These are phyloP conservation scores for Aspergillus fischeri DNA, from an alignment of 2,329 filamentous ascomycete genomes.

Conservation along the genomic window DNA sequence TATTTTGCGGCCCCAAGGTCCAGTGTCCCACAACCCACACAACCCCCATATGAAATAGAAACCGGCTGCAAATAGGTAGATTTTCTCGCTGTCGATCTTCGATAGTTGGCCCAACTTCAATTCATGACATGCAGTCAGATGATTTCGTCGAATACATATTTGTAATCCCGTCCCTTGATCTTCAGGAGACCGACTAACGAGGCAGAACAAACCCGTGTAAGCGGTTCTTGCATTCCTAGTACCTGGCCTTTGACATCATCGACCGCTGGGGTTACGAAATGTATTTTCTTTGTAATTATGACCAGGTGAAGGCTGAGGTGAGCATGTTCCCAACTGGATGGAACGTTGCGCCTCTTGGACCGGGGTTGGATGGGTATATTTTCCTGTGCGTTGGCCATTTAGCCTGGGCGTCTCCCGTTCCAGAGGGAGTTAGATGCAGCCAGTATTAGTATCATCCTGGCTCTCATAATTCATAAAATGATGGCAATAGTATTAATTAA, in stretches of 20 bases:
- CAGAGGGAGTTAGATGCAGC: background rate
- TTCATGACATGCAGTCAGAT: background rate
- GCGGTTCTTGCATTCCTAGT: background rate
- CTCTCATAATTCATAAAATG: background rate
- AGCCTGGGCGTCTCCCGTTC: background rate
- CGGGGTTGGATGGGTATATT: constrained; percentile 5
- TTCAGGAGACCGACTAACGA: constrained; percentile 21
- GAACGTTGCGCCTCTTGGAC: constrained; percentile 24
- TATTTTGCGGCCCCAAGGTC: background rate
- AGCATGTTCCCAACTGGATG: constrained; percentile 22
- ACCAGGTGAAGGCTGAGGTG: background rate
- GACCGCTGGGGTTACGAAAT: background rate
- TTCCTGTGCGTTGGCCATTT: background rate
- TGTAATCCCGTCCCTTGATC: constrained; percentile 13
- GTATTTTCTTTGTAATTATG: constrained; percentile 3
- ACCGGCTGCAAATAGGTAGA: background rate
- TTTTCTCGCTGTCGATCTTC: background rate
- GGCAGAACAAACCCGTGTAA: background rate
- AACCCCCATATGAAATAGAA: background rate
- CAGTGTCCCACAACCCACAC: background rate
- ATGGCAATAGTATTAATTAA: background rate
- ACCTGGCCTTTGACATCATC: background rate
- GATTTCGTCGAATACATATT: background rate
- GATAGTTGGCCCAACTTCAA: background rate
- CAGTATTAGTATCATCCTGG: background rate